A percentile compares a stretch with the other conserved stretches of the same genome.
Conservation (phyloP, 1,284 basidiomycete genomes). For the Ganoderma lucidum region DNA sequence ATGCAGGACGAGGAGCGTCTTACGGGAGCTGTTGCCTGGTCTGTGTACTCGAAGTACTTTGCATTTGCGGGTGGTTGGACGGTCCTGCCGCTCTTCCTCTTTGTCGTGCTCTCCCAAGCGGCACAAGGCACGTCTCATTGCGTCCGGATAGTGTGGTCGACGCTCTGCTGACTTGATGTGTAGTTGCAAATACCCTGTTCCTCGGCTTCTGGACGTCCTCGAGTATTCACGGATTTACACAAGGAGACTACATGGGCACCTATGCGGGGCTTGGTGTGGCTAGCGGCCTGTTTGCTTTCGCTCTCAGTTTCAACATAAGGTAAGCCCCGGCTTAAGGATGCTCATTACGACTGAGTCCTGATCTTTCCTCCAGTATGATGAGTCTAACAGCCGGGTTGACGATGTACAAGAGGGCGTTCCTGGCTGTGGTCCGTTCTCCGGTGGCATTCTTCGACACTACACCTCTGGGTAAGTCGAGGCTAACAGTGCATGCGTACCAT, state of each 20-base stretch:
- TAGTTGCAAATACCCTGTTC: conserved; percentile 50
- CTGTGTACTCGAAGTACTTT: conserved; percentile 50
- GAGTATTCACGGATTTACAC: conserved; percentile 53
- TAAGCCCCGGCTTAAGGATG: conserved; percentile 39
- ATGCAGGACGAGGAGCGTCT: conserved; percentile 49
- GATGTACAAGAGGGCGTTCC: conserved; percentile 67
- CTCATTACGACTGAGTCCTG: conserved; percentile 5
- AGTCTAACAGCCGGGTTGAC: conserved; percentile 64
- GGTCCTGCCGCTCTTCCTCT: conserved; percentile 49
- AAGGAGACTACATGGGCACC: conserved; percentile 74
- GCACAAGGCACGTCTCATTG: conserved; percentile 37
- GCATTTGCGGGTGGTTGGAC: conserved; percentile 56
- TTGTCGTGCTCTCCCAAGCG: conserved; percentile 40
- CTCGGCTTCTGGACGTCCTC: conserved; percentile 50
- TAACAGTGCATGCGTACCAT: background rate
- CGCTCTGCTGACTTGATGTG: background rate
- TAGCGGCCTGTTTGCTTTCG: conserved; percentile 63
- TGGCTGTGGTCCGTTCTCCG: conserved; percentile 69
- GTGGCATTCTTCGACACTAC: conserved; percentile 86
- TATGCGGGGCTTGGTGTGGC: conserved; percentile 71
- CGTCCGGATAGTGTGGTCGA: background rate
- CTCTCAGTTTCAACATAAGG: conserved; percentile 62
- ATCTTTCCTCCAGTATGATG: conserved; percentile 54
- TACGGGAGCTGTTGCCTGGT: conserved; percentile 42
- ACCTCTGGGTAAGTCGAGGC: conserved; percentile 63